Conservation (phyloP, 2,329 filamentous ascomycete species). For the Chrysosphaeria jannelii region DNA sequence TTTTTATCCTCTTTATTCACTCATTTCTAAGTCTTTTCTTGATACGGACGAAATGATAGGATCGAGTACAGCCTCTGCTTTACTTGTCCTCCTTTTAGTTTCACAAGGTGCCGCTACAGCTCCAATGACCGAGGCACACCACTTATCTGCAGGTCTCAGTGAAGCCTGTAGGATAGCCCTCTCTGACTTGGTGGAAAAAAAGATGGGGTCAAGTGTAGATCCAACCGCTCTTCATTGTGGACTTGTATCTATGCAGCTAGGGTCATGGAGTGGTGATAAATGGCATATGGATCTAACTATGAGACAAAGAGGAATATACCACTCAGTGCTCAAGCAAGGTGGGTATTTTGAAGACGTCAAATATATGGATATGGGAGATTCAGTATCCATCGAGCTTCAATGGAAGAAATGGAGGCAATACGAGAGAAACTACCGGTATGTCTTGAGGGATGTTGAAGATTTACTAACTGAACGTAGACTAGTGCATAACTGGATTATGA, state of each 20-base stretch:
- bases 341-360: too few species aligned
- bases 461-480: constrained; percentile 18
- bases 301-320: constrained; percentile 44
- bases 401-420: too few species aligned
- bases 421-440: too few species aligned
- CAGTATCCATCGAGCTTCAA: too few species aligned
- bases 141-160: constrained; percentile 32
- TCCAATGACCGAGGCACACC: constrained; percentile 30
- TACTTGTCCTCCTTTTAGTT: constrained; percentile 39
- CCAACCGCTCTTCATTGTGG: constrained; percentile 32
- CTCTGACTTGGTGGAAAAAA: constrained; percentile 41
- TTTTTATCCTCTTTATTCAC: constrained; percentile 33
- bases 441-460: too few species aligned
- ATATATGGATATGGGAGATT: too few species aligned
- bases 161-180: constrained; percentile 44
- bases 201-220: constrained; percentile 35
- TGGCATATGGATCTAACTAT: constrained; percentile 53
- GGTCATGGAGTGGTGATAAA: constrained; percentile 46
- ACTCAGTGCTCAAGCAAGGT: constrained; percentile 30
- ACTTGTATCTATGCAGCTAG: constrained; percentile 34
- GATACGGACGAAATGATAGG: constrained; percentile 38
- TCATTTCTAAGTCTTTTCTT: too few species aligned
- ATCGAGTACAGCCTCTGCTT: too few species aligned
- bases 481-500: constrained; percentile 48
- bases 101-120: constrained; percentile 38